These are phyloP conservation scores for Nicotiana tabacum DNA, from an alignment of 257 asterid genomes.

Conservation along the genomic window DNA sequence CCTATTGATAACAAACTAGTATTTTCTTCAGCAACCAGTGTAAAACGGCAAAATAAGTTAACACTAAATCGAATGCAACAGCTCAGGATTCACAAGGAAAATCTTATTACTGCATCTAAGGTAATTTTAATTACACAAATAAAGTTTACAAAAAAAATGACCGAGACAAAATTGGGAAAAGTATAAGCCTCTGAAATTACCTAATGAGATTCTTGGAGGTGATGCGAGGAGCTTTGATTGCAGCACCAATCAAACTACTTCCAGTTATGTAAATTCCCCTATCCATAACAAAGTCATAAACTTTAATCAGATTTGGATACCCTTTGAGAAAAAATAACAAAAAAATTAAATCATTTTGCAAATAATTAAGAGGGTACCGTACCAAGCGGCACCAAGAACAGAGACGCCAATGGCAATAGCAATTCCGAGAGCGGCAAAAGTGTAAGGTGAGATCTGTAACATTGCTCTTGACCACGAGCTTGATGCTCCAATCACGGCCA, in stretches of 20 bases:
- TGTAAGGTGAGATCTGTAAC: constrained; percentile 25
- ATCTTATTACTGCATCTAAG: not conserved
- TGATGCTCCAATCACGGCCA: constrained; percentile 8
- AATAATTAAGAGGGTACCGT: not conserved
- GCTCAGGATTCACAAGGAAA: not conserved
- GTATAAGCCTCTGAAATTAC: not conserved
- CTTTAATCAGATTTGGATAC: constrained; percentile 1
- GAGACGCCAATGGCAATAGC: constrained; percentile 27
- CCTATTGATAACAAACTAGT: not conserved
- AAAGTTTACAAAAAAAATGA: not conserved
- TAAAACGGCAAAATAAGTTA: not conserved
- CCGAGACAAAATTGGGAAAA: not conserved
- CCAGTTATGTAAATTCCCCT: constrained; percentile 22
- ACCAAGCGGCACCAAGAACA: constrained; percentile 32
- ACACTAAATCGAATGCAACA: not conserved
- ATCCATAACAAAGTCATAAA: not conserved
- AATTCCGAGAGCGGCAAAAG: constrained; percentile 27
- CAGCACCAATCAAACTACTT: constrained; percentile 21
- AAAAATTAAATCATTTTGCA: not conserved
- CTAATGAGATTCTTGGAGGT: constrained; percentile 24
- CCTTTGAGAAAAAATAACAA: not conserved
- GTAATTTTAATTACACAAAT: not conserved
- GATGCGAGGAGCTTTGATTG: constrained; percentile 25
- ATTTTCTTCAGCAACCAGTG: not conserved
- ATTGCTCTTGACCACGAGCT: constrained; percentile 24